These are phyloP conservation scores for Roridomyces roridus DNA, from an alignment of 768 basidiomycete species.

Conservation along the genomic window DNA sequence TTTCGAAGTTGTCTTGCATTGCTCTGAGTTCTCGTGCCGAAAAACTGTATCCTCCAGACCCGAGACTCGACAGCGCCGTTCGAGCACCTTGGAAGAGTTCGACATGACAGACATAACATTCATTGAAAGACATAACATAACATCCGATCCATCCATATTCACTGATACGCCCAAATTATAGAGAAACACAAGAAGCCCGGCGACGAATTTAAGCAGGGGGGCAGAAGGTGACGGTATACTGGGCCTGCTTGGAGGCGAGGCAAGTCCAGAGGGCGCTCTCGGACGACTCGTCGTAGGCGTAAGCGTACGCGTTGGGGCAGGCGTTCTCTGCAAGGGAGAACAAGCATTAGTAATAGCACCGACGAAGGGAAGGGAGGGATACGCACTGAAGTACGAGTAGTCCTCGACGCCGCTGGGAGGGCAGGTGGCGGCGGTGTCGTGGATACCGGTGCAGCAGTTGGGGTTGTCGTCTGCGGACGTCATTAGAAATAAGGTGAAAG, in stretches of 20 bases:
- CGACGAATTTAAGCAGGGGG: too few species aligned
- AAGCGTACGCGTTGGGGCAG: constrained; percentile 49
- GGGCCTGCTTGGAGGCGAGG: constrained; percentile 32
- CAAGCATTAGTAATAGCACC: neutral
- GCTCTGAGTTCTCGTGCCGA: too few species aligned
- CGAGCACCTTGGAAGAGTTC: too few species aligned
- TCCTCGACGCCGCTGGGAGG: constrained; percentile 24
- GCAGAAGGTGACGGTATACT: constrained; percentile 38
- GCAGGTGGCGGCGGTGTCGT: constrained; percentile 23
- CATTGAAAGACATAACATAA: too few species aligned
- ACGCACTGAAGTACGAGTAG: constrained; percentile 28
- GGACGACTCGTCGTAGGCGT: constrained; percentile 53
- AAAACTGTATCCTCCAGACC: too few species aligned
- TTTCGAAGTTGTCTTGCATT: too few species aligned
- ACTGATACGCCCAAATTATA: too few species aligned
- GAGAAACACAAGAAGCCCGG: too few species aligned
- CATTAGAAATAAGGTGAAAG: neutral
- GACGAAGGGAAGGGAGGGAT: too few species aligned
- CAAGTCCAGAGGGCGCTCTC: constrained; percentile 55
- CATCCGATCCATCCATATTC: too few species aligned
- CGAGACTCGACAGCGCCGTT: too few species aligned
- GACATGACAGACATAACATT: too few species aligned
- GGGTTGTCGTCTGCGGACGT: constrained; percentile 5
- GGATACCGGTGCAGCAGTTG: constrained; percentile 20
- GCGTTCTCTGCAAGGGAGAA: constrained; percentile 25